These are phyloP conservation scores for Massarina eburnea DNA, from an alignment of 2,329 filamentous ascomycete genomes.

Conservation along the genomic window DNA sequence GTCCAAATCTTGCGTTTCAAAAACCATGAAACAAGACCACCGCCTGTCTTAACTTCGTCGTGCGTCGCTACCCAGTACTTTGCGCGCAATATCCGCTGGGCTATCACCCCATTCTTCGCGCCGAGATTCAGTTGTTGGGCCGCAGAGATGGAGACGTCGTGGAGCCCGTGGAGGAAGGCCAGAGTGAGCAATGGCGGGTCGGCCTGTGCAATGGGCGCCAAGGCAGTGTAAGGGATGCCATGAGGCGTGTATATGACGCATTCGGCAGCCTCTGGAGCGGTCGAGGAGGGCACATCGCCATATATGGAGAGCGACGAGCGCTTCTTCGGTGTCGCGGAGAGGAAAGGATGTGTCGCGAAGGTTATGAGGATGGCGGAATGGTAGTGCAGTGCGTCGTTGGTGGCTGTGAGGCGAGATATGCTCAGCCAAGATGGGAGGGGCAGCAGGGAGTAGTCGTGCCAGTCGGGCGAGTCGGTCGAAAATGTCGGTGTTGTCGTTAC, in stretches of 20 bases:
- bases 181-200: constrained; percentile 54
- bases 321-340: constrained; percentile 31
- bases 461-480: constrained; percentile 42
- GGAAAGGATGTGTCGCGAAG: constrained; percentile 48
- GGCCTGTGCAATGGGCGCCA: constrained; percentile 48
- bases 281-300: constrained; percentile 22
- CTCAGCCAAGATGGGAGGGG: constrained; percentile 63
- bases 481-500: constrained; percentile 57
- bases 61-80: constrained; percentile 68
- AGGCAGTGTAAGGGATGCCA: constrained; percentile 54
- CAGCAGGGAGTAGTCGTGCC: constrained; percentile 48
- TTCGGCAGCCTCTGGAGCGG: constrained; percentile 45
- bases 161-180: constrained; percentile 65
- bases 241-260: constrained; percentile 67
- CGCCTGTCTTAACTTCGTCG: constrained; percentile 63
- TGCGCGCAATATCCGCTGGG: constrained; percentile 55
- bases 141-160: constrained; percentile 58
- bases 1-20: constrained; percentile 47
- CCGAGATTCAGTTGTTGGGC: constrained; percentile 65
- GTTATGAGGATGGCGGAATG: constrained; percentile 60
- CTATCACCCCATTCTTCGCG: constrained; percentile 61
- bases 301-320: constrained; percentile 35
- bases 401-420: constrained; percentile 59
- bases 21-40: constrained; percentile 58
- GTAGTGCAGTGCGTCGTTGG: constrained; percentile 60